Evolutionary conservation across 306 rosid genomes (phyloP), one percentile per base, ranked within the genome.

Genomic region (Benincasa hispida): DNA sequence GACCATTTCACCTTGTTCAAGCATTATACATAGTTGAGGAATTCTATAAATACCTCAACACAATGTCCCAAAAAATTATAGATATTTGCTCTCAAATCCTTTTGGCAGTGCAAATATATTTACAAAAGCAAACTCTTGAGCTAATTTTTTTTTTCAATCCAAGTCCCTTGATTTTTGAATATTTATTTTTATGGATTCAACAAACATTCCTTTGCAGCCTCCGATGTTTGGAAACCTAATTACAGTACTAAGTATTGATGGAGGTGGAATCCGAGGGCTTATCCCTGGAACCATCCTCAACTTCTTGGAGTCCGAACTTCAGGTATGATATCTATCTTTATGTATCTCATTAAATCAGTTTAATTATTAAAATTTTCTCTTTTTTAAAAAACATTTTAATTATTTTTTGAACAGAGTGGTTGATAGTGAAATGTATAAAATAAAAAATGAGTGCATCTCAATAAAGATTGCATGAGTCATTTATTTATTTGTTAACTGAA

Each of bases 251-350:
- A 90, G 92, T 85, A 90, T 92, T 13, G 98, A 92, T 74, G 98
- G 96, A 5, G 96, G 94, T 54, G 96, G 96, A n/a, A 85, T 90
- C 14, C 85, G 96, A 75, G 96, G 94, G 10, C 79, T 89, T 68
- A 92, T 92, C 53, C 91, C 98, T 0, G 93, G 89, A 21, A 79
- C 89, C 21, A 83, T 88, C 53, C 90, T 92, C 53, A 78, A 30
- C 41, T 92, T 83, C 75, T 88, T 92, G 25, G 91, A 92, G 79
- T 78, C 81, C 0, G 82, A 92, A 76, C 96, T 92, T 66, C 93
- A 89, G 96, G 92, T 85, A 32, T 32, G n/a, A n/a, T 32, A 32
- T 32, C 4, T 32, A 32, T 32, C 4, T 32, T 32, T 32, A 4
- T 32, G 4, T 4, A 32, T 32, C 34, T 32, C 4, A 32, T 32